These are phyloP conservation scores for Elongisporangium anandrum DNA, from an alignment of 352 stramenopile genomes.

Conservation along the genomic window DNA sequence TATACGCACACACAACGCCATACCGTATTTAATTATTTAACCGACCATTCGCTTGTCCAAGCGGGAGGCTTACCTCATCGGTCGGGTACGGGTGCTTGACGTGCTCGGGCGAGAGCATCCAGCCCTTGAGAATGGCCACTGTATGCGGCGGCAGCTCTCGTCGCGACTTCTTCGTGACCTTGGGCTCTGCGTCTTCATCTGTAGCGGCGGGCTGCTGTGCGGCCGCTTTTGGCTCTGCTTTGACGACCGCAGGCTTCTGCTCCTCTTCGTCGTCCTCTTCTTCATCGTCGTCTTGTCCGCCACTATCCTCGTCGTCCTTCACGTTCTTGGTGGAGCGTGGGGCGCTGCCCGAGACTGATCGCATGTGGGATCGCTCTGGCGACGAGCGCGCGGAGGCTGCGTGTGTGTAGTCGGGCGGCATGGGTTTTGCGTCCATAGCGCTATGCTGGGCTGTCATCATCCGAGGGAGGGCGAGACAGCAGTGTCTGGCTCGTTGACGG, in stretches of 20 bases:
- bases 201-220: slow-evolving; percentile 26
- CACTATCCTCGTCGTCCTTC: slow-evolving; percentile 19
- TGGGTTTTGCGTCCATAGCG: slow-evolving; percentile 37
- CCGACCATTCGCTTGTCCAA: neutral
- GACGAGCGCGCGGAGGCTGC: slow-evolving; percentile 20
- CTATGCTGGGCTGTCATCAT: slow-evolving; percentile 67
- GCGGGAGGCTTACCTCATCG: slow-evolving; percentile 46
- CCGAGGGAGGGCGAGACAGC: neutral
- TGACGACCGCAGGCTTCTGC: slow-evolving; percentile 2
- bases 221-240: slow-evolving; percentile 18
- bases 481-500: neutral
- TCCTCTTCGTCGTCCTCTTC: slow-evolving; percentile 15
- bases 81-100: slow-evolving; percentile 89
- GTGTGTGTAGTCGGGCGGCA: slow-evolving; percentile 13
- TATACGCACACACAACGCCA: slow-evolving; percentile 14
- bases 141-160: slow-evolving; percentile 81
- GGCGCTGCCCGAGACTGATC: slow-evolving; percentile 4
- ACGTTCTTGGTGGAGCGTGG: slow-evolving; percentile 18
- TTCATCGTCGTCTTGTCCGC: slow-evolving; percentile 12
- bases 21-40: neutral
- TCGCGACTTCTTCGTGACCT: slow-evolving; percentile 67
- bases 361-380: slow-evolving; percentile 4
- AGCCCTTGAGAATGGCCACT: slow-evolving; percentile 82
- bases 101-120: slow-evolving; percentile 87
- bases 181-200: slow-evolving; percentile 19